Evolutionary conservation across 2,329 filamentous ascomycete genomes (phyloP).

Genomic region (Fusarium lyarnte): DNA sequence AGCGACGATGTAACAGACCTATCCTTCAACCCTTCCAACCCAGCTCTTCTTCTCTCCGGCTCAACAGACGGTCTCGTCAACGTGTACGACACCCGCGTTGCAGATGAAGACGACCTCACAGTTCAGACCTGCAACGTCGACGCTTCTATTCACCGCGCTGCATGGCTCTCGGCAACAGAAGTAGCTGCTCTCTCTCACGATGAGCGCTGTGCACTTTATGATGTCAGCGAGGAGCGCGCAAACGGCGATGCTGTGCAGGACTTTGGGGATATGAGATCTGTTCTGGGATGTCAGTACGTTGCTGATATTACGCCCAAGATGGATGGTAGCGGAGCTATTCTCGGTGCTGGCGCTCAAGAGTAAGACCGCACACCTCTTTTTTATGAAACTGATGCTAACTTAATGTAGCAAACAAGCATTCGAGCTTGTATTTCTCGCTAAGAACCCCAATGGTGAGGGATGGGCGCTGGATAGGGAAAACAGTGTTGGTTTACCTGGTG

Average conservation of each 20-base stretch:
- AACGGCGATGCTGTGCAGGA: constrained; percentile 64
- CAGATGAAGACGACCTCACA: constrained; percentile 80
- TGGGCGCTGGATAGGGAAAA: constrained; percentile 67
- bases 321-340: constrained; percentile 65
- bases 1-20: constrained; percentile 73
- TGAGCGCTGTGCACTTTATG: constrained; percentile 79
- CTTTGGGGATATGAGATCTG: constrained; percentile 75
- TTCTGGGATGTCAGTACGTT: constrained; percentile 78
- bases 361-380: constrained; percentile 55
- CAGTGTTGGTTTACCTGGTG: constrained; percentile 68
- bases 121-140: constrained; percentile 82
- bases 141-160: constrained; percentile 78
- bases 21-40: constrained; percentile 66
- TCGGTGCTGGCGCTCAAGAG: constrained; percentile 76
- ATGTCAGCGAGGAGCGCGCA: constrained; percentile 70
- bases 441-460: constrained; percentile 48
- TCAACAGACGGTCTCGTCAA: constrained; percentile 85
- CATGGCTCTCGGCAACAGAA: constrained; percentile 71
- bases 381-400: constrained; percentile 33
- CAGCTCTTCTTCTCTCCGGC: constrained; percentile 74
- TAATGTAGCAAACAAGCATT: constrained; percentile 62
- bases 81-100: constrained; percentile 75
- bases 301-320: constrained; percentile 71
- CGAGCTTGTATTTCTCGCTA: constrained; percentile 68
- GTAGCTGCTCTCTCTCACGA: constrained; percentile 81